phyloP scores from a whole-genome alignment of 2,329 filamentous ascomycete species.

The Scedosporium boydii region DNA sequence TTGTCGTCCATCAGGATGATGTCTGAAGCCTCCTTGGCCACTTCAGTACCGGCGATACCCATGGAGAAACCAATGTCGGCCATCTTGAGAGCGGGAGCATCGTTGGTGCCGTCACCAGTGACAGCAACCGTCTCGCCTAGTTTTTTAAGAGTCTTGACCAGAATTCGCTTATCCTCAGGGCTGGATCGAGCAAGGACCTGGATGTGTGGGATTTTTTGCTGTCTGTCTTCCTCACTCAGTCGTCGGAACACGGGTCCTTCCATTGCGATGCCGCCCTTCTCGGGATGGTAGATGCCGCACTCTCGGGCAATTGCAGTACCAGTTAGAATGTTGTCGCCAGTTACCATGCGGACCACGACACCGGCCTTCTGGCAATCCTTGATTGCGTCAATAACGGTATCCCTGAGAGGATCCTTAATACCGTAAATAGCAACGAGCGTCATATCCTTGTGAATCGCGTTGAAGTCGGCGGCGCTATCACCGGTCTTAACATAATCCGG shows the following conservation, averaged over 20 bases:
- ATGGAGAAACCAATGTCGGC: slow-evolving; percentile 56
- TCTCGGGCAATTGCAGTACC: slow-evolving; percentile 64
- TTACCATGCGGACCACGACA: slow-evolving; percentile 63
- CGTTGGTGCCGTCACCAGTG: slow-evolving; percentile 55
- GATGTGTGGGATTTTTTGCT: slow-evolving; percentile 45
- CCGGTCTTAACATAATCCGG: slow-evolving; percentile 34
- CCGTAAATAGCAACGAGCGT: slow-evolving; percentile 62
- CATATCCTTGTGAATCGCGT: slow-evolving; percentile 51
- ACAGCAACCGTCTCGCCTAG: slow-evolving; percentile 50
- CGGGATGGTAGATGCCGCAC: slow-evolving; percentile 55
- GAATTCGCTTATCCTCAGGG: slow-evolving; percentile 55
- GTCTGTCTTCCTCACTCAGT: slow-evolving; percentile 49
- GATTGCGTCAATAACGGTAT: slow-evolving; percentile 56
- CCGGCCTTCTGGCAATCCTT: slow-evolving; percentile 53
- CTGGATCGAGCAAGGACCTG: slow-evolving; percentile 58
- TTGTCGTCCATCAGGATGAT: slow-evolving; percentile 56
- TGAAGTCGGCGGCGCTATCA: slow-evolving; percentile 42
- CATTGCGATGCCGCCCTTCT: slow-evolving; percentile 50
- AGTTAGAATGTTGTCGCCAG: slow-evolving; percentile 62
- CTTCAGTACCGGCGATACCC: slow-evolving; percentile 53
- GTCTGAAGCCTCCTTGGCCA: slow-evolving; percentile 52
- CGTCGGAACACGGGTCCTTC: slow-evolving; percentile 59
- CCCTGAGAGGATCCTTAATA: slow-evolving; percentile 60
- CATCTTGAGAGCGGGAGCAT: slow-evolving; percentile 49
- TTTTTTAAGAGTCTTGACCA: slow-evolving; percentile 50